These are phyloP conservation scores for Colletotrichum liaoningense DNA, from an alignment of 2,329 filamentous ascomycete species.

Conservation along the genomic window DNA sequence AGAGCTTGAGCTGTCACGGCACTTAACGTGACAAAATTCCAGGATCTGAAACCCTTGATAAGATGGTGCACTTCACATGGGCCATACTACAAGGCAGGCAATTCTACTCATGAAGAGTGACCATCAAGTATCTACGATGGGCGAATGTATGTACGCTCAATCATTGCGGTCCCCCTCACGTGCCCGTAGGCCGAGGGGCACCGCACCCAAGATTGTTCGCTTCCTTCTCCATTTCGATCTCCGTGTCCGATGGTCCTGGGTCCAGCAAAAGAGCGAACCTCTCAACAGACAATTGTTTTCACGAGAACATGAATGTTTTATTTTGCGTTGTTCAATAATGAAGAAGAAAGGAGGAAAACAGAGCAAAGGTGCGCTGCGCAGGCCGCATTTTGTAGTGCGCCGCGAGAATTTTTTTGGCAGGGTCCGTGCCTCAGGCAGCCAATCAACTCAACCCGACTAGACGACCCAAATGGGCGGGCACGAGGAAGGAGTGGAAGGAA, in stretches of 20 bases:
- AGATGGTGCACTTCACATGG: neutral
- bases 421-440: constrained; percentile 9
- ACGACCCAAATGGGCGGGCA: no score
- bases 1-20: neutral
- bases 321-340: constrained; percentile 61
- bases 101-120: neutral
- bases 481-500: neutral
- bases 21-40: neutral
- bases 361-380: constrained; percentile 25
- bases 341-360: constrained; percentile 44
- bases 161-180: constrained; percentile 70
- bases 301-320: constrained; percentile 53
- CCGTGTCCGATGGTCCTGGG: constrained; percentile 62
- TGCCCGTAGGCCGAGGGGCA: constrained; percentile 59
- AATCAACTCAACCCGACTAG: neutral
- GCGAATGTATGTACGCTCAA: constrained; percentile 62
- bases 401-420: neutral
- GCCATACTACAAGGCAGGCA: accelerated
- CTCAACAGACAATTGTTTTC: constrained; percentile 50
- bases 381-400: constrained; percentile 25
- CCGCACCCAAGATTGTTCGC: constrained; percentile 71
- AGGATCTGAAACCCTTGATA: constrained; percentile 15
- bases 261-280: constrained; percentile 54
- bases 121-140: neutral
- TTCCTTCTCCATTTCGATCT: constrained; percentile 65